These are phyloP conservation scores for Clonostachys chloroleuca DNA, from an alignment of 2,329 filamentous ascomycete genomes.

Conservation along the genomic window DNA sequence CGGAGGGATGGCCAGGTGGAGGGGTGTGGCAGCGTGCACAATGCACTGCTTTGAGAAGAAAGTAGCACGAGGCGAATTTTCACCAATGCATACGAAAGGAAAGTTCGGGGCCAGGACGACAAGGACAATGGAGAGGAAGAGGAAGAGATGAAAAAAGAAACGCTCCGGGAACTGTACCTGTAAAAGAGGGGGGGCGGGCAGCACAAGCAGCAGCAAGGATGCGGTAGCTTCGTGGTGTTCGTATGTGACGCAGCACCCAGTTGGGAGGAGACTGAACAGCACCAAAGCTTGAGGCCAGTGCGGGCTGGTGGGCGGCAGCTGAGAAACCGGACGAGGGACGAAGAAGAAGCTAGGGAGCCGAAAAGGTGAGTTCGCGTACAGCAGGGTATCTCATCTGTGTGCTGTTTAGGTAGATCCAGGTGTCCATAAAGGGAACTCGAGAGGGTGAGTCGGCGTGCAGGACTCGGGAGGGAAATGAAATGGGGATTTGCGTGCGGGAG, in stretches of 20 bases:
- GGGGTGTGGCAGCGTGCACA: background rate
- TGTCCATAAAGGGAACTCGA: background rate
- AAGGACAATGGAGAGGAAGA: conserved; percentile 1
- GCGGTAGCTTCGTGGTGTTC: background rate
- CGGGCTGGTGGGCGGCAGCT: background rate
- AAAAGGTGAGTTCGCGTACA: background rate
- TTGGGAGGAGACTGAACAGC: background rate
- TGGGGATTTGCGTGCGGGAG: background rate
- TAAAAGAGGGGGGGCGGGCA: background rate
- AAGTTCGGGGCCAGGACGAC: background rate
- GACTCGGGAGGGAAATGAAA: background rate
- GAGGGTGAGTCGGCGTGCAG: background rate
- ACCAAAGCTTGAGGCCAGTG: background rate
- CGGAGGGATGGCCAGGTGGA: conserved; percentile 1
- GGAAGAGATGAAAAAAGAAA: background rate
- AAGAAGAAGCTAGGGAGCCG: background rate
- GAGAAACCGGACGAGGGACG: background rate
- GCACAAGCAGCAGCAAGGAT: background rate
- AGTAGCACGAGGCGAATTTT: background rate
- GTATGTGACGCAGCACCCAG: background rate
- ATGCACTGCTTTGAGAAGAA: background rate
- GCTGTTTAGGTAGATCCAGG: background rate
- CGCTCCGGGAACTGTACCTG: background rate
- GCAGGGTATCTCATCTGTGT: background rate
- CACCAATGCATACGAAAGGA: background rate